phyloP scores from a whole-genome alignment of 1,284 basidiomycete genomes.

The Schizophyllum amplum region DNA sequence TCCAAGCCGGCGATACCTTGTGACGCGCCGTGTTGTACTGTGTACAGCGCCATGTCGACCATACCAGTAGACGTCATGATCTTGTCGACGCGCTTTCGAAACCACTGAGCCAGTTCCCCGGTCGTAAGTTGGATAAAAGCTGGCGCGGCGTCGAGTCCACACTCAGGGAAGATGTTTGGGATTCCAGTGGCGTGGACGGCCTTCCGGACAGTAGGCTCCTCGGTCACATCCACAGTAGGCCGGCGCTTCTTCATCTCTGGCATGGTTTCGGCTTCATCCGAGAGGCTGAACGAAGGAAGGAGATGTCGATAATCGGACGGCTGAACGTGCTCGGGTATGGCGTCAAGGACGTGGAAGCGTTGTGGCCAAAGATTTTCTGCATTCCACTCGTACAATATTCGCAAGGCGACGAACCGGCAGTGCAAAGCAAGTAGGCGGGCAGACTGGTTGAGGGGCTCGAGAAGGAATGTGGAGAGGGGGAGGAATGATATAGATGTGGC shows the following conservation, averaged over 20 bases:
- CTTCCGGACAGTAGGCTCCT: slow-evolving; percentile 51
- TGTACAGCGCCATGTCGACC: slow-evolving; percentile 69
- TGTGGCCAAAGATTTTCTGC: slow-evolving; percentile 51
- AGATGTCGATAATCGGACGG: slow-evolving; percentile 56
- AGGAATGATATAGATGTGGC: slow-evolving; percentile 30
- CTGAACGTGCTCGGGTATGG: slow-evolving; percentile 64
- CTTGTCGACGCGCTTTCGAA: slow-evolving; percentile 51
- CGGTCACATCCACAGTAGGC: slow-evolving; percentile 3
- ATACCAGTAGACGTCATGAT: slow-evolving; percentile 67
- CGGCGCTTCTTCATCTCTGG: slow-evolving; percentile 35
- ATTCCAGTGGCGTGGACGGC: slow-evolving; percentile 26
- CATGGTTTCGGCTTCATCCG: slow-evolving; percentile 35
- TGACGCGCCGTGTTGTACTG: slow-evolving; percentile 81
- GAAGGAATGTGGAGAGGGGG: slow-evolving; percentile 57
- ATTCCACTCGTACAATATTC: slow-evolving; percentile 53
- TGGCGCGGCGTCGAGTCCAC: slow-evolving; percentile 7
- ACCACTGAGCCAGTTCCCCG: slow-evolving; percentile 64
- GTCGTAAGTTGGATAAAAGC: slow-evolving; percentile 19
- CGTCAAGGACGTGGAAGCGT: slow-evolving; percentile 63
- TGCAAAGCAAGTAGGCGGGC: slow-evolving; percentile 62
- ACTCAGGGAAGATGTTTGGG: slow-evolving; percentile 5
- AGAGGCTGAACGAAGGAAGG: slow-evolving; percentile 53
- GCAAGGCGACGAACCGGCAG: slow-evolving; percentile 50
- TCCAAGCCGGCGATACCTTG: slow-evolving; percentile 75
- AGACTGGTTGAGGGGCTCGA: slow-evolving; percentile 45